Evolutionary conservation across 306 rosid species (phyloP).

Genomic region (Trichosanthes truncata): DNA sequence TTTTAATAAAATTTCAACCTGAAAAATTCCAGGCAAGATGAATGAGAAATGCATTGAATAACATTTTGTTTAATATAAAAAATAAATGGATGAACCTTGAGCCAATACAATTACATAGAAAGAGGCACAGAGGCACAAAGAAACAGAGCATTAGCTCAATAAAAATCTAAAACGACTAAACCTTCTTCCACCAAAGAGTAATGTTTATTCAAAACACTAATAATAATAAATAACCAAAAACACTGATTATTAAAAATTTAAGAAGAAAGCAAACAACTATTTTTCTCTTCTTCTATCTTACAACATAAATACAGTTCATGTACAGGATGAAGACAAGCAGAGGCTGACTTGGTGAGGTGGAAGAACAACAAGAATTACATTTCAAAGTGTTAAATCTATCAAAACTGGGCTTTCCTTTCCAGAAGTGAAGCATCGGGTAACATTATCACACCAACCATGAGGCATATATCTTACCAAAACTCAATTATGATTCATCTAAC

Average conservation of each 20-base stretch:
- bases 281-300: not conserved
- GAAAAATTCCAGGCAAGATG: not conserved
- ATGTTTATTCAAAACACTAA: not conserved
- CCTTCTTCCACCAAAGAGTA: not conserved
- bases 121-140: not conserved
- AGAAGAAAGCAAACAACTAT: not conserved
- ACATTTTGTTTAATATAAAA: no score
- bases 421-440: not conserved
- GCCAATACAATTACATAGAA: not conserved
- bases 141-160: not conserved
- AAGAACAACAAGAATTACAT: not conserved
- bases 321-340: not conserved
- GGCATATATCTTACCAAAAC: not conserved
- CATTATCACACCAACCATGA: not conserved
- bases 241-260: not conserved
- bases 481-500: not conserved
- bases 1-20: not conserved
- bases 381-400: not conserved
- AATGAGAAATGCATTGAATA: not conserved
- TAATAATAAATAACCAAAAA: not conserved
- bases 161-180: not conserved
- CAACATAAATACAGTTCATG: constrained; percentile 4
- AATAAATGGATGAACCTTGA: not conserved
- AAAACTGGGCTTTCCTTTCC: not conserved
- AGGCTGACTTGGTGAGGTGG: not conserved